phyloP scores from a whole-genome alignment of 2,329 filamentous ascomycete species.

The Colletotrichum noveboracense region DNA sequence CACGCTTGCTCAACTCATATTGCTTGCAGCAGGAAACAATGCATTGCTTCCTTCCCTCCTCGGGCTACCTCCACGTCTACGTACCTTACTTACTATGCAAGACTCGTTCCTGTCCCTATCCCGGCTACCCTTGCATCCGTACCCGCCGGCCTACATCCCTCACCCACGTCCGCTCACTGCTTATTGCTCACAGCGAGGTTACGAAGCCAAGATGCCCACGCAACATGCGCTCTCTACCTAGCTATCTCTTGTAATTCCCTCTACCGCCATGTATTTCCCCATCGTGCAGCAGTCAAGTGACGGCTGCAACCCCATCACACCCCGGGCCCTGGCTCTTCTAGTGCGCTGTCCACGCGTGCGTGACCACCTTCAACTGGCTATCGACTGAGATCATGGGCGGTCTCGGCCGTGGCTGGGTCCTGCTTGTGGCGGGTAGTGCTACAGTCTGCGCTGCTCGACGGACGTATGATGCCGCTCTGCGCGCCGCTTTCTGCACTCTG shows the following conservation, averaged over 20 bases:
- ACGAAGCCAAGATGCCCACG: neutral
- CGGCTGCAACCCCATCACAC: neutral
- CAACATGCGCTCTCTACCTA: neutral
- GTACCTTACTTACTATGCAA: neutral
- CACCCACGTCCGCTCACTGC: slow-evolving; percentile 4
- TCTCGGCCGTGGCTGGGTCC: slow-evolving; percentile 36
- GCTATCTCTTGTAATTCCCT: neutral
- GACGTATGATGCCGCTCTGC: slow-evolving; percentile 4
- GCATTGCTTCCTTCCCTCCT: neutral
- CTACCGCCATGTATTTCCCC: neutral
- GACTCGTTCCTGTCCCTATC: neutral
- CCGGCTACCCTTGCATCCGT: slow-evolving; percentile 5
- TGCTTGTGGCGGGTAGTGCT: slow-evolving; percentile 19
- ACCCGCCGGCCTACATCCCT: slow-evolving; percentile 14
- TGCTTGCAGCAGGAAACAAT: slow-evolving; percentile 10
- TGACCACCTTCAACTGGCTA: slow-evolving; percentile 29
- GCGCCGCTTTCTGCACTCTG: slow-evolving; percentile 7
- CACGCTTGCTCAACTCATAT: neutral
- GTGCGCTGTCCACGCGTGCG: slow-evolving; percentile 2
- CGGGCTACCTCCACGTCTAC: neutral
- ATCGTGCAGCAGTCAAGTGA: slow-evolving; percentile 17
- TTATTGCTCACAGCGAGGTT: neutral
- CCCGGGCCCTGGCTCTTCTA: neutral
- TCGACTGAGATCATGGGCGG: slow-evolving; percentile 28
- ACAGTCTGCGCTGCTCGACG: neutral